These are phyloP conservation scores for Acacia pycnantha DNA, from an alignment of 331 rosid genomes.

Conservation along the genomic window DNA sequence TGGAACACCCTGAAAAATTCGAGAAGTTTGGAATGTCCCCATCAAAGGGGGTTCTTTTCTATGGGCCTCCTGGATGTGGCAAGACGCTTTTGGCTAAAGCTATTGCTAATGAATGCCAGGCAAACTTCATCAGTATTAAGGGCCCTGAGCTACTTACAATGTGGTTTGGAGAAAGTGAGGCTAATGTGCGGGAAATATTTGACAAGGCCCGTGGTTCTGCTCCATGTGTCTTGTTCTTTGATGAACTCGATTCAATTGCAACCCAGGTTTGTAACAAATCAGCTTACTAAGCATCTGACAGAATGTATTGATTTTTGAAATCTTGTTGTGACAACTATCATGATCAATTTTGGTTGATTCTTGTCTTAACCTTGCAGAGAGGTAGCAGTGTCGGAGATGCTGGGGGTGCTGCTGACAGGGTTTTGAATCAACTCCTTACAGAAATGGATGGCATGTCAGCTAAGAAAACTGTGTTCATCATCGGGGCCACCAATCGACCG, in stretches of 20 bases:
- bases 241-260: slow-evolving; percentile 82
- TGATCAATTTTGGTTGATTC: background rate
- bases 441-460: slow-evolving; percentile 91
- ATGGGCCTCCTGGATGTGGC: slow-evolving; percentile 90
- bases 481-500: slow-evolving; percentile 77
- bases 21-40: slow-evolving; percentile 92
- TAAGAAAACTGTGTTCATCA: slow-evolving; percentile 76
- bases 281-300: background rate
- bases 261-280: slow-evolving; percentile 54
- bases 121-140: slow-evolving; percentile 78
- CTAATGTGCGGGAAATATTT: slow-evolving; percentile 76
- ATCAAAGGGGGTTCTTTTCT: slow-evolving; percentile 82
- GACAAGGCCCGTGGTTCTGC: slow-evolving; percentile 87
- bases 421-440: slow-evolving; percentile 74
- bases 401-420: slow-evolving; percentile 89
- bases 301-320: background rate
- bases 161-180: slow-evolving; percentile 95
- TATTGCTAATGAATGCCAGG: slow-evolving; percentile 86
- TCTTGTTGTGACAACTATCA: background rate
- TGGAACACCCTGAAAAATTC: slow-evolving; percentile 83
- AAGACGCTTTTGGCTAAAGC: slow-evolving; percentile 83
- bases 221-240: slow-evolving; percentile 81
- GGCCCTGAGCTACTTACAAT: slow-evolving; percentile 84
- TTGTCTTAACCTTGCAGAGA: slow-evolving; percentile 44
- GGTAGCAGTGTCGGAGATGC: slow-evolving; percentile 85